These are phyloP conservation scores for Stipa capillata DNA, from an alignment of 176 grass and related monocot genomes.

Conservation along the genomic window DNA sequence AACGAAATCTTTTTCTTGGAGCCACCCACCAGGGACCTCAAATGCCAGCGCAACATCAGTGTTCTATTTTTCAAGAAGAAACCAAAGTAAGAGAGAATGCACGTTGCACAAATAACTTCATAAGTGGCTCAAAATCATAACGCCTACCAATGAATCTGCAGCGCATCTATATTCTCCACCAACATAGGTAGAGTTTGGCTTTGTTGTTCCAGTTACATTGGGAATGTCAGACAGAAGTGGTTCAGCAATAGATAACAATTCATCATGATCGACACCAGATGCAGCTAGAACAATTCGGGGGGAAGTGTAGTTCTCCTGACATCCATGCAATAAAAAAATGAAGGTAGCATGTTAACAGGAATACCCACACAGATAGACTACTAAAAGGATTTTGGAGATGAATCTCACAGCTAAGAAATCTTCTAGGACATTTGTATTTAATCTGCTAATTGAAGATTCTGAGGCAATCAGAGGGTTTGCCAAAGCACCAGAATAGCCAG, in stretches of 20 bases:
- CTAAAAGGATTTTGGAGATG: constrained; percentile 23
- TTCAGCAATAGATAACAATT: constrained; percentile 66
- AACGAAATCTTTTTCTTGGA: constrained; percentile 64
- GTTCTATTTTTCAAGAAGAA: constrained; percentile 32
- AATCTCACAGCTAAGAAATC: constrained; percentile 66
- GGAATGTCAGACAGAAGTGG: constrained; percentile 78
- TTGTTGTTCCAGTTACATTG: constrained; percentile 29
- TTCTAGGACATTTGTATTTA: constrained; percentile 61
- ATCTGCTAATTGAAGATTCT: constrained; percentile 52
- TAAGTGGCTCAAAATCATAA: background rate
- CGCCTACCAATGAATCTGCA: constrained; percentile 58
- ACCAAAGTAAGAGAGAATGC: constrained; percentile 5
- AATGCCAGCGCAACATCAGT: constrained; percentile 89
- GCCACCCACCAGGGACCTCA: constrained; percentile 89
- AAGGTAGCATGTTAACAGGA: background rate
- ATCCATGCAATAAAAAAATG: constrained; percentile 27
- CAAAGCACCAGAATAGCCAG: constrained; percentile 93
- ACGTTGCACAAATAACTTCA: constrained; percentile 7
- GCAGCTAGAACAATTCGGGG: constrained; percentile 78
- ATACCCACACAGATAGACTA: background rate
- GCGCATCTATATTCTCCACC: constrained; percentile 75
- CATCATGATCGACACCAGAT: constrained; percentile 79
- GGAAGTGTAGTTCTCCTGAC: constrained; percentile 78
- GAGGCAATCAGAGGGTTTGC: constrained; percentile 76
- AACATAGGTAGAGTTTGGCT: constrained; percentile 73